Evolutionary conservation across 2,329 filamentous ascomycete species (phyloP), one percentile per base, ranked within the genome.

Genomic region (Penicillium aurantiogriseum): DNA sequence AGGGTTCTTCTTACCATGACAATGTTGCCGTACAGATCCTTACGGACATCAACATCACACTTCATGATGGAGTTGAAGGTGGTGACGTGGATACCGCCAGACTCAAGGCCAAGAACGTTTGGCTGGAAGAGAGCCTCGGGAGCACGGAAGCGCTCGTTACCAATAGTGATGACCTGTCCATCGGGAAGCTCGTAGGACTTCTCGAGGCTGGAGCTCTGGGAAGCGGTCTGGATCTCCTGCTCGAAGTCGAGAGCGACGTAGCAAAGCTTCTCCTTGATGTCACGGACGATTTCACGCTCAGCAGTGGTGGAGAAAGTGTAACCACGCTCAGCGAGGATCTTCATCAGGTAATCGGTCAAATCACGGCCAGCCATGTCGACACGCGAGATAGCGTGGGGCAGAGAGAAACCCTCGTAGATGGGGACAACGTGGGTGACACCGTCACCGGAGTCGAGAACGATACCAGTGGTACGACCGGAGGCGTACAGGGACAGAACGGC

Each of bases 61-160:
- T 99, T 99, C 92, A 97, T 97, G 89, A 99, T 97, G 75, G 94
- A 97, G 90, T 97, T 97, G 91, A 97, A 97, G 74, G 94, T 97
- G 79, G 93, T 97, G 78, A 96, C 92, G 85, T 97, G 94, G 83
- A 99, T 97, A 83, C 94, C 94, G 77, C 93, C 93, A 80, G 88
- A 92, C 84, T 99, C 94, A 76, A 97, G 92, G 88, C 94, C 94
- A 72, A 99, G 85, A 72, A 97, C 93, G 69, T 90, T 94, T 77
- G 94, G 94, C 86, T 97, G 91, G 92, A 99, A 99, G 75, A 99
- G 90, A 81, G 94, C 93, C 86, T 99, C 94, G 71, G 94, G 94
- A 79, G 93, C 93, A 83, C 94, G 93, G 93, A 99, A 99, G 77
- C 94, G 92, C 88, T 99, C 94, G 86, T 97, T 99, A 77, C 94